A percentile compares a stretch with the other conserved stretches of the same genome.
Evolutionary conservation across 2,329 filamentous ascomycete species (phyloP).

Genomic region (Ceratocystis papillata): DNA sequence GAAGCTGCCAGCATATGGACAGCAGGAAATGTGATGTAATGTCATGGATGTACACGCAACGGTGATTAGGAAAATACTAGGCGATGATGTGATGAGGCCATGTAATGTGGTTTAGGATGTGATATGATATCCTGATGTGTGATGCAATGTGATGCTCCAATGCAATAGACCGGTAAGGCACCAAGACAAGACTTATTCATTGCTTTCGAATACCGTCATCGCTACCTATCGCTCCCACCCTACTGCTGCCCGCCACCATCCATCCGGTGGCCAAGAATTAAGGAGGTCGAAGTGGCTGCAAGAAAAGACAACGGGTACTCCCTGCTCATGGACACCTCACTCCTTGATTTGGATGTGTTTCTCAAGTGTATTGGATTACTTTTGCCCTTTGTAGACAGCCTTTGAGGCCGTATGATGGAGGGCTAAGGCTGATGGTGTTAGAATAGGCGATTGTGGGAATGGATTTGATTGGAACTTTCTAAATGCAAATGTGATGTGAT

Average conservation of each 20-base stretch:
- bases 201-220: neutral
- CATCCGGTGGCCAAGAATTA: too few relatives aligned
- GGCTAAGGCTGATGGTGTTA: neutral
- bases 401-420: neutral
- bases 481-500: constrained; percentile 3
- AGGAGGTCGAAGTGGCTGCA: too few relatives aligned
- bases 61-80: neutral
- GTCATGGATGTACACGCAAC: neutral
- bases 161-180: constrained; percentile 10
- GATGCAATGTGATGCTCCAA: neutral
- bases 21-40: constrained; percentile 1
- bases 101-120: neutral
- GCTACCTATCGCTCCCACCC: neutral
- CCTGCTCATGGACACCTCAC: too few relatives aligned
- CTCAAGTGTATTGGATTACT: too few relatives aligned
- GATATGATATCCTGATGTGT: neutral
- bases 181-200: neutral
- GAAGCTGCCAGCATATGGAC: neutral
- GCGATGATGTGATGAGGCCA: neutral
- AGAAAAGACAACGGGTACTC: too few relatives aligned
- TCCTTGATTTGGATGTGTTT: too few relatives aligned
- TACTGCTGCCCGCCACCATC: neutral
- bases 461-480: neutral
- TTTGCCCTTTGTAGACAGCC: neutral
- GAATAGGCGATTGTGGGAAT: too few relatives aligned